These are phyloP conservation scores for Lipomyces japonicus DNA, from an alignment of 805 yeast species.

Conservation along the genomic window DNA sequence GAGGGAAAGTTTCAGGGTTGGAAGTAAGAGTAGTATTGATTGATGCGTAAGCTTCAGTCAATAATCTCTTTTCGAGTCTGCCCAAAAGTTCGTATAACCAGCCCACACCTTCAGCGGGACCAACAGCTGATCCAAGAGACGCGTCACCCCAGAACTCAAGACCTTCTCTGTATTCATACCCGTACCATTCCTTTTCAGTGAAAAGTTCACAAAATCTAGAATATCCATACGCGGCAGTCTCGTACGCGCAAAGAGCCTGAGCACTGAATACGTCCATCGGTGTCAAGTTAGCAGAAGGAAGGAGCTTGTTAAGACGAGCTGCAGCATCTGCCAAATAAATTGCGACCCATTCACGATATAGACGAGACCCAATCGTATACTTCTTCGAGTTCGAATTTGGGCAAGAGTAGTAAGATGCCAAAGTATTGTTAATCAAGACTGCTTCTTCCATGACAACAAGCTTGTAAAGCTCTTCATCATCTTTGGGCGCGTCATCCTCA, in stretches of 20 bases:
- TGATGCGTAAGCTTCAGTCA: conserved; percentile 48
- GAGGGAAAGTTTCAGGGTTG: conserved; percentile 38
- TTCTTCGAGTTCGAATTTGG: conserved; percentile 36
- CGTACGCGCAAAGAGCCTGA: conserved; percentile 69
- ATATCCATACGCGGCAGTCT: conserved; percentile 62
- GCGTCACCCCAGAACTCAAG: conserved; percentile 55
- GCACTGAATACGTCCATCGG: conserved; percentile 50
- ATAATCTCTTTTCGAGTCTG: conserved; percentile 48
- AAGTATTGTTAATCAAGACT: conserved; percentile 37
- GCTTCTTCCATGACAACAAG: conserved; percentile 38
- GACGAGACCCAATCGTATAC: conserved; percentile 32
- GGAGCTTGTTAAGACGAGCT: conserved; percentile 51
- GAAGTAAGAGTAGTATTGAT: conserved; percentile 45
- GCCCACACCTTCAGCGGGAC: conserved; percentile 59
- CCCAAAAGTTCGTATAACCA: conserved; percentile 45
- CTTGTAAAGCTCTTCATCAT: conserved; percentile 35
- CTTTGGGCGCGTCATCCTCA: conserved; percentile 32
- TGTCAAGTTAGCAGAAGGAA: conserved; percentile 49
- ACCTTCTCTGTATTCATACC: conserved; percentile 58
- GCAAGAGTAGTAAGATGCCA: conserved; percentile 41
- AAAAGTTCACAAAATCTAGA: conserved; percentile 67
- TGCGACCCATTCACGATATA: conserved; percentile 38
- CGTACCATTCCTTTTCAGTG: conserved; percentile 63
- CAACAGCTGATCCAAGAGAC: conserved; percentile 60
- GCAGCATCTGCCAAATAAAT: conserved; percentile 53